A percentile compares a stretch with the other conserved stretches of the same genome.
Conservation (phyloP, 75 land plant species). For the Sequoiadendron giganteum region DNA sequence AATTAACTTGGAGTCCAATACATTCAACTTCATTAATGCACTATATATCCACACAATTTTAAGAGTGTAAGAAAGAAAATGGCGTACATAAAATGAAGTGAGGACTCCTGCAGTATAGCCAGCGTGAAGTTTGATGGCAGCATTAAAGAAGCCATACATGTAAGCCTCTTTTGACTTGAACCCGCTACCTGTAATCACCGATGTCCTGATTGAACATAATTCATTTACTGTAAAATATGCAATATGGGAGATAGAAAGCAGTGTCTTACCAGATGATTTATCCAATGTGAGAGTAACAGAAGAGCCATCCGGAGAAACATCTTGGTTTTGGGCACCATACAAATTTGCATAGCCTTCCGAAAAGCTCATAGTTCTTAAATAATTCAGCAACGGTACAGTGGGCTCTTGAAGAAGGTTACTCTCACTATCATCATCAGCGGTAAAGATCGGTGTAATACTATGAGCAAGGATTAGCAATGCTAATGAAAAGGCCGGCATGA, state of each 20-base stretch:
- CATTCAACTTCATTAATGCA: too few species aligned
- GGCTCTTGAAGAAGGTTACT: background rate
- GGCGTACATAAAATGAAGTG: constrained; percentile 5
- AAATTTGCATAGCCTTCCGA: constrained; percentile 9
- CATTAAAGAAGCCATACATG: constrained; percentile 30
- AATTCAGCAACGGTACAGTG: background rate
- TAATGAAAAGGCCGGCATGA: constrained; percentile 30
- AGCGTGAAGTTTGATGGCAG: constrained; percentile 20
- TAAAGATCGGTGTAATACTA: background rate
- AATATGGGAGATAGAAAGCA: background rate
- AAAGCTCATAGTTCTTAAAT: background rate
- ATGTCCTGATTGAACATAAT: background rate
- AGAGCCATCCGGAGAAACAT: constrained; percentile 26
- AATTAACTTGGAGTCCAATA: too few species aligned
- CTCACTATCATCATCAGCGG: background rate
- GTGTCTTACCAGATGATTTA: constrained; percentile 36
- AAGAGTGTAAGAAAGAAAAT: background rate
- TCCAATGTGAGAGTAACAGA: constrained; percentile 60
- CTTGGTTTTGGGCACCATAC: constrained; percentile 63
- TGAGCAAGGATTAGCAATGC: constrained; percentile 26
- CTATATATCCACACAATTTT: too few species aligned
- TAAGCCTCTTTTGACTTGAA: constrained; percentile 14
- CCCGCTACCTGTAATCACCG: background rate
- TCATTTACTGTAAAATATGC: background rate
- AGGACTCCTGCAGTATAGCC: constrained; percentile 31